Evolutionary conservation across 2,329 filamentous ascomycete genomes (phyloP).

Genomic region (Mariannaea elegans): DNA sequence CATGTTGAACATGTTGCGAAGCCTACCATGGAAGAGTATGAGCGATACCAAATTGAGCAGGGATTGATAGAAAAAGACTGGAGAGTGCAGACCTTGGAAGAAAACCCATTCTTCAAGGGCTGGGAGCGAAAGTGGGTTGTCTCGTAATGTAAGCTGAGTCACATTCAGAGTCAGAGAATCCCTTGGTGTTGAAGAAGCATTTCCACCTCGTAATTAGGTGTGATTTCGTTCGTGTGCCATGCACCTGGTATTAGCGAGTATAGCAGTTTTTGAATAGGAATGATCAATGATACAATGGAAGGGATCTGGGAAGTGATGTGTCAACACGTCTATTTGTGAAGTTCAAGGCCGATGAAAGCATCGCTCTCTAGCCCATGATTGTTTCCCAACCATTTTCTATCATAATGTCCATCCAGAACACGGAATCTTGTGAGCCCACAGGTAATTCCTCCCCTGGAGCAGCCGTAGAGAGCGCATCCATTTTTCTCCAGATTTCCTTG

Average conservation of each 20-base stretch:
- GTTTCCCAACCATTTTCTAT: slow-evolving; percentile 30
- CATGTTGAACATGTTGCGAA: slow-evolving; percentile 79
- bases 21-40: slow-evolving; percentile 70
- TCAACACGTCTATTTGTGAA: background rate
- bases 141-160: background rate
- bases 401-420: slow-evolving; percentile 29
- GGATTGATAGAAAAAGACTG: slow-evolving; percentile 69
- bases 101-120: slow-evolving; percentile 78
- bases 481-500: slow-evolving; percentile 23
- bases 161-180: no score
- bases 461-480: slow-evolving; percentile 8
- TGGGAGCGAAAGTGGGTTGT: slow-evolving; percentile 61
- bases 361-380: slow-evolving; percentile 18
- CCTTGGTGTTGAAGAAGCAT: no score
- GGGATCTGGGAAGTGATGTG: no score
- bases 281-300: background rate
- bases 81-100: slow-evolving; percentile 74
- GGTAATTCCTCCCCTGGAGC: background rate
- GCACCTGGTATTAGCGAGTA: no score
- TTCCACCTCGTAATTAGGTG: no score
- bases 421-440: slow-evolving; percentile 3
- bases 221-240: no score
- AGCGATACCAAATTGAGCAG: slow-evolving; percentile 70
- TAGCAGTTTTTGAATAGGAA: no score
- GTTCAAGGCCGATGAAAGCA: background rate